Percentiles rank a stretch among this genome's conserved stretches.
phyloP scores from a whole-genome alignment of 164 flowering plant genomes.

The Akebia trifoliata region DNA sequence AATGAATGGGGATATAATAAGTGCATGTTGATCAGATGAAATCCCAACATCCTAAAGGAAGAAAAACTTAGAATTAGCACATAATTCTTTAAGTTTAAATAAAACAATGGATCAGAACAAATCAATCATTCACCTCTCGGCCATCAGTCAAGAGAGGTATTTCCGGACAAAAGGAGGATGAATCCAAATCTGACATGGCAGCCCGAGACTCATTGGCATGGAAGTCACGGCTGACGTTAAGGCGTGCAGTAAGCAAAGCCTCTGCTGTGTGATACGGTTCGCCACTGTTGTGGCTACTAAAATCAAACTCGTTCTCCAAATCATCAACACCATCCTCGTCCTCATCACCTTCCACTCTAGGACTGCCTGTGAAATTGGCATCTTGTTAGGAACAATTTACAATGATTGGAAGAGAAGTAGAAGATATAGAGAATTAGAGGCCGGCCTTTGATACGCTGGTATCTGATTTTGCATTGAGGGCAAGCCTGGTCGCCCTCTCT shows the following conservation, averaged over 20 bases:
- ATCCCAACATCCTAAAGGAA: slow-evolving; percentile 58
- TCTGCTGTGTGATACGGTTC: slow-evolving; percentile 43
- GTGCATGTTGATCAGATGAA: slow-evolving; percentile 81
- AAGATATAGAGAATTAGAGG: not conserved
- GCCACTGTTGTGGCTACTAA: slow-evolving; percentile 22
- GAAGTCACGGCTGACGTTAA: slow-evolving; percentile 39
- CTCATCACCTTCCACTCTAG: slow-evolving; percentile 94
- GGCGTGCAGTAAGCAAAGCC: slow-evolving; percentile 40
- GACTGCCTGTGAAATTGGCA: slow-evolving; percentile 56
- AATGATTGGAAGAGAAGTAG: too few species aligned
- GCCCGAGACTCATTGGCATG: slow-evolving; percentile 31
- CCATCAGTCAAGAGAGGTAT: slow-evolving; percentile 84
- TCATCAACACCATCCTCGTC: slow-evolving; percentile 95
- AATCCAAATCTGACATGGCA: slow-evolving; percentile 34
- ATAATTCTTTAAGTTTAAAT: too few species aligned
- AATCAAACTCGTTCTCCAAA: slow-evolving; percentile 77
- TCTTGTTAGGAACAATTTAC: not conserved
- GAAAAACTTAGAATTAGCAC: slow-evolving; percentile 3
- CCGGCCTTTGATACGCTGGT: slow-evolving; percentile 82
- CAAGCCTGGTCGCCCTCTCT: slow-evolving; percentile 91
- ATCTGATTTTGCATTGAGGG: slow-evolving; percentile 95
- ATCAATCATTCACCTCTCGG: slow-evolving; percentile 55
- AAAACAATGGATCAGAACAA: not conserved
- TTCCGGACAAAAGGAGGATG: slow-evolving; percentile 37
- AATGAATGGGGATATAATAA: slow-evolving; percentile 64